Evolutionary conservation across 805 yeast species (phyloP).

Genomic region (Starmerella tilneyi): DNA sequence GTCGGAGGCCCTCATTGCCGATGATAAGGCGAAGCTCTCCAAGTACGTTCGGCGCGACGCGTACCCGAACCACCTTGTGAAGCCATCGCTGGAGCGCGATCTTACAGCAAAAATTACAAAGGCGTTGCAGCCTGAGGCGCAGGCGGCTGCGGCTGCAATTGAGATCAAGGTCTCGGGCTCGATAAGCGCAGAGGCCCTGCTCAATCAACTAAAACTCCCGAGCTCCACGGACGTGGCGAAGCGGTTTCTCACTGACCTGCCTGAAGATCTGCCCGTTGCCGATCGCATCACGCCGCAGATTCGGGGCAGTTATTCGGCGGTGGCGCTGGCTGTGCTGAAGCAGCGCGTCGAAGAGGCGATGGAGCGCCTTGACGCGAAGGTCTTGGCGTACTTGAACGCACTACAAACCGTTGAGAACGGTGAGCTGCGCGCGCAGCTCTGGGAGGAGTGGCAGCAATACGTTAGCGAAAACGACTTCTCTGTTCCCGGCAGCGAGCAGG

Average conservation of each 20-base stretch:
- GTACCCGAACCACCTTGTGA: slow-evolving; percentile 11
- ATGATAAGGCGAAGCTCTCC: slow-evolving; percentile 4
- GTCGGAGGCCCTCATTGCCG: slow-evolving; percentile 6
- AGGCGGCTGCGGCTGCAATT: neutral
- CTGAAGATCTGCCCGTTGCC: slow-evolving; percentile 11
- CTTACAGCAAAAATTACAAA: neutral
- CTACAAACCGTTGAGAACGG: slow-evolving; percentile 8
- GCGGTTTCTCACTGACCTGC: slow-evolving; percentile 1
- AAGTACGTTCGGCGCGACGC: slow-evolving; percentile 3
- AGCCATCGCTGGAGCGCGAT: slow-evolving; percentile 16
- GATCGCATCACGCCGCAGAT: slow-evolving; percentile 7
- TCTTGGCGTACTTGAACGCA: slow-evolving; percentile 25
- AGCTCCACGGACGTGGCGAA: neutral
- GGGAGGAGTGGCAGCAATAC: slow-evolving; percentile 26
- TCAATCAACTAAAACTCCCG: slow-evolving; percentile 10
- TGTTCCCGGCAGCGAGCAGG: slow-evolving; percentile 13
- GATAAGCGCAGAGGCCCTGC: slow-evolving; percentile 8
- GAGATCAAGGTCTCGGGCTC: slow-evolving; percentile 9
- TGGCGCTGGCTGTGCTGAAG: slow-evolving; percentile 2
- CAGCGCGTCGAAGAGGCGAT: slow-evolving; percentile 14
- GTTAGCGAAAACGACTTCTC: slow-evolving; percentile 16
- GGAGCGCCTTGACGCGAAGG: slow-evolving; percentile 15
- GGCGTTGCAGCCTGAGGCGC: neutral
- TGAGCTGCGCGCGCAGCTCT: slow-evolving; percentile 6
- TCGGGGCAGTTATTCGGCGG: slow-evolving; percentile 3